Base-by-base conservation (phyloP, 352 stramenopile species). In the Phytopythium chamaehyphon region DNA sequence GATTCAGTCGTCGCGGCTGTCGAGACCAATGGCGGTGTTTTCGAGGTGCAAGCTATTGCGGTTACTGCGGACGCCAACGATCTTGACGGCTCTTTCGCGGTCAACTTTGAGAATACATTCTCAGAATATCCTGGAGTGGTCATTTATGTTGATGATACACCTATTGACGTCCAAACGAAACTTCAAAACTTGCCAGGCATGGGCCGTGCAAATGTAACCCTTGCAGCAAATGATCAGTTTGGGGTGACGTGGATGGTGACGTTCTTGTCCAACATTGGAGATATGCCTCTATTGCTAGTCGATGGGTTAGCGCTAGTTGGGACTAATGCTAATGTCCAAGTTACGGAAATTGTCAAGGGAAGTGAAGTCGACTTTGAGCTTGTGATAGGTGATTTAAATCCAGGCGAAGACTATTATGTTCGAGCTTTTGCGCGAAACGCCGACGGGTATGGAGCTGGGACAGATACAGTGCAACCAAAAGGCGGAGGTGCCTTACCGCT, bases 71-170 rank as follows among this genome's bases (percentile, higher is more conserved):
- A 38, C 3, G 49, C 54, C 10, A 47, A 76, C 12, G 66, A 88
- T 21, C 61, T 93, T 12, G 57, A 58, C 8, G 83, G 83, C 5
- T 74, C 73, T 12, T 87, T 93, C 49, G 42, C 60, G 3, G 43
- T 90, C 6, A 87, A 86, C n/a, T 93, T 93, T 31, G 70, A 71
- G 42, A 75, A 73, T 18, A 64, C 62, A 11, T 71, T 81, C 38
- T 48, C 33, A 1, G 51, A 81, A 43, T 70, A 69, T 0, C 24
- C 47, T 2, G 69, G 70, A 8, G 79, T 66, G 23, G 59, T 82
- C 3, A 71, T 93, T 47, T 85, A 86, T 54, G 76, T 66, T 52
- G 74, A 90, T 39, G 83, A 93, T 40, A 90, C 77, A 8, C 75
- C 77, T 16, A 52, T 51, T 0, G 83, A 93, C 40, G 66, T 93